Evolutionary conservation across 2,329 filamentous ascomycete species (phyloP).

Genomic region (Fusarium staphyleae): DNA sequence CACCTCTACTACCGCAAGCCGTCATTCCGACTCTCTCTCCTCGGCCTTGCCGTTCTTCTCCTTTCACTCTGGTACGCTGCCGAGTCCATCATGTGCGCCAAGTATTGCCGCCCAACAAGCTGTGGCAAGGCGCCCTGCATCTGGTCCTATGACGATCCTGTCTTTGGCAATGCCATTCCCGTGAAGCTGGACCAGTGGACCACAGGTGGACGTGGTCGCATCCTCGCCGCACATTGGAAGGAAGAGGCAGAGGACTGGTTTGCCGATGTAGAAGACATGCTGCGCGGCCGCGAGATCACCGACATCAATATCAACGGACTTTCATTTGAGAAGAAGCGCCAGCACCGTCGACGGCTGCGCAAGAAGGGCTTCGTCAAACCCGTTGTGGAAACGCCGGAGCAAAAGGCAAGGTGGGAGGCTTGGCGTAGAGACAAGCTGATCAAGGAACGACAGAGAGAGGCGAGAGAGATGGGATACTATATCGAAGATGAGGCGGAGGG

Average conservation of each 20-base stretch:
- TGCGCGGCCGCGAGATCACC: conserved; percentile 54
- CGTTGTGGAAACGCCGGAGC: conserved; percentile 49
- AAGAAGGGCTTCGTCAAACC: conserved; percentile 54
- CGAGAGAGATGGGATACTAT: conserved; percentile 51
- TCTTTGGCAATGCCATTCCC: conserved; percentile 66
- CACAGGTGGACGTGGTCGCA: conserved; percentile 59
- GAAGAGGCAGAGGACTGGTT: conserved; percentile 56
- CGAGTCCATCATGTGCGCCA: conserved; percentile 61
- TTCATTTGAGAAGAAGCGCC: conserved; percentile 55
- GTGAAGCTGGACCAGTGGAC: conserved; percentile 69
- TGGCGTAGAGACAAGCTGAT: conserved; percentile 54
- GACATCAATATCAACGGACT: conserved; percentile 53
- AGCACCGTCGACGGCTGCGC: conserved; percentile 57
- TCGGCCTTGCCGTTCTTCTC: conserved; percentile 56
- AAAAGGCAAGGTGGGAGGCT: conserved; percentile 52
- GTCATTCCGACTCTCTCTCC: conserved; percentile 55
- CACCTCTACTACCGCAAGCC: conserved; percentile 55
- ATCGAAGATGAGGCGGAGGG: conserved; percentile 44
- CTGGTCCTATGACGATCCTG: conserved; percentile 65
- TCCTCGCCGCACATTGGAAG: conserved; percentile 44
- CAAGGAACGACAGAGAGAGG: conserved; percentile 50
- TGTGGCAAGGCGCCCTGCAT: conserved; percentile 58
- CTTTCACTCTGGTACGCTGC: conserved; percentile 60
- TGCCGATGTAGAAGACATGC: conserved; percentile 57
- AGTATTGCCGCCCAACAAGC: conserved; percentile 61